Evolutionary conservation across 176 grass and related monocot species (phyloP).

Genomic region (Oryza punctata): DNA sequence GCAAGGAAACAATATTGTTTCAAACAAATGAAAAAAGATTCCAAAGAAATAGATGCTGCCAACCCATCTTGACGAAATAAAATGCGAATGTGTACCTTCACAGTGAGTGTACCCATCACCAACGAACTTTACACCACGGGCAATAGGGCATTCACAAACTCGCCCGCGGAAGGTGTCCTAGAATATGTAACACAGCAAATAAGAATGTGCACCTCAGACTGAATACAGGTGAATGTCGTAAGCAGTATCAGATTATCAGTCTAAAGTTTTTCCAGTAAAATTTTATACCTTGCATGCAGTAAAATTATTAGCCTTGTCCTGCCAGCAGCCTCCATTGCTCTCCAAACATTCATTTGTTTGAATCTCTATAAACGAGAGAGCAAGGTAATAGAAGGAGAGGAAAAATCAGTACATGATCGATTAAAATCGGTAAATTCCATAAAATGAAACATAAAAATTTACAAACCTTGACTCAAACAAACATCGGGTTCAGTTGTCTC

Average conservation of each 20-base stretch:
- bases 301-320: constrained; percentile 55
- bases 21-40: background rate
- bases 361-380: constrained; percentile 49
- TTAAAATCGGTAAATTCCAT: background rate
- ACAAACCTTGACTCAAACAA: constrained; percentile 77
- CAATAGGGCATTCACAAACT: constrained; percentile 82
- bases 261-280: background rate
- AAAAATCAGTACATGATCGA: constrained; percentile 17
- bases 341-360: constrained; percentile 96
- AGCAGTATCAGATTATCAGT: background rate
- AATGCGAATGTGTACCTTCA: constrained; percentile 59
- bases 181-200: background rate
- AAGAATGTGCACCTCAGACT: background rate
- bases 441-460: constrained; percentile 3
- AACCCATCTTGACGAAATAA: background rate
- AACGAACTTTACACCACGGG: constrained; percentile 71
- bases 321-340: constrained; percentile 93
- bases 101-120: constrained; percentile 82
- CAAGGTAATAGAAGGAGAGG: background rate
- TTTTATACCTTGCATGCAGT: constrained; percentile 77
- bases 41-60: background rate
- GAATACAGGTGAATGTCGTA: background rate
- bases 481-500: constrained; percentile 87
- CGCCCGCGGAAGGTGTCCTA: constrained; percentile 93
- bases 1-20: background rate